Evolutionary conservation across 257 asterid species (phyloP), one percentile per base, ranked within the genome.

Genomic region (Thymus mandschuricus): DNA sequence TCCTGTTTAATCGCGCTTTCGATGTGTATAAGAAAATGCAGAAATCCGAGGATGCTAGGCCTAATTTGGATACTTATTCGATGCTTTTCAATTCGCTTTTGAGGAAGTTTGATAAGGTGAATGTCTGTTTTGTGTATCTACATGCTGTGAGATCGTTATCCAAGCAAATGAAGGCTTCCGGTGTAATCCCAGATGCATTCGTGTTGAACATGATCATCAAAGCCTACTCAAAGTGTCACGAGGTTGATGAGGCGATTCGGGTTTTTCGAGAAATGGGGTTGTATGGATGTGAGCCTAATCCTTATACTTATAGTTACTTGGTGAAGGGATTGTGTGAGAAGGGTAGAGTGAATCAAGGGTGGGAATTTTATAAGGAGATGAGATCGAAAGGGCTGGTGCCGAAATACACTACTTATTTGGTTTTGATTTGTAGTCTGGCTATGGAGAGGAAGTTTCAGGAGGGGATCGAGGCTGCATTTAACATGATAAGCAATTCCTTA

Each of bases 201-300:
- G 92, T 84, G 33, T 69, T 94, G 85, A 94, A 91, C 64, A 84
- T 94, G 99, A 86, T 93, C 58, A 82, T 91, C 60, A 93, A 93
- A 75, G 97, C 98, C 15, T 89, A 81, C 66, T 86, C 96, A 0
- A 89, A 82, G 57, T 86, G 92, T 67, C 94, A 80, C 1, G 93
- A 88, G 71, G 83, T 89, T 49, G 98, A 91, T 40, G 99, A 91
- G 51, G 97, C 98, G 0, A 72, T 87, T 64, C 74, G 97, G 43
- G 89, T 91, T 41, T 91, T 81, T 34, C 92, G 92, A 0, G 99
- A 91, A 70, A 94, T 94, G 99, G 96, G 99, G 10, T 80, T 91
- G 85, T 94, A 94, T 76, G 88, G 87, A 0, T 91, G 98, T 55
- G 97, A 89, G 86, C 96, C 98, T 0, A 86, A 91, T 76, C 75